Evolutionary conservation across 176 grass and related monocot species (phyloP), one percentile per base, ranked within the genome.

Genomic region (Typha latifolia): DNA sequence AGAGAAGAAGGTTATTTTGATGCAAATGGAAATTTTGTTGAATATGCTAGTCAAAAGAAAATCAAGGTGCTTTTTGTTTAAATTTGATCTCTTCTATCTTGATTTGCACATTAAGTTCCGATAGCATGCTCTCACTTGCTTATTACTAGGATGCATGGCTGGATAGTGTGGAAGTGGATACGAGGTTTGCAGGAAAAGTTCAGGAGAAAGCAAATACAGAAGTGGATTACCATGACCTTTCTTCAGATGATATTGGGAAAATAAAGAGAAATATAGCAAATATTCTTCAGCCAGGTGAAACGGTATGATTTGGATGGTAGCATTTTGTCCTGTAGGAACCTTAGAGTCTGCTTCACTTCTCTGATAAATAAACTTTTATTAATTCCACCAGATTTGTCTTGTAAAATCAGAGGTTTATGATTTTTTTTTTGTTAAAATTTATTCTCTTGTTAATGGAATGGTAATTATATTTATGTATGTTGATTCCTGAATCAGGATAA

Each of bases 1-100:
- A 97, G 89, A 49, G 87, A 97, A 63, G 94, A 97, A 81, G 91
- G 91, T 1, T 97, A 97, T 61, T 97, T 97, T 29, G 94, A 97
- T 79, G 85, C 78, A 5, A 86, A 75, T 49, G 91, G 91, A n/a
- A 96, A 96, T 62, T 96, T 81, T 79, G 87, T 91, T 57, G 91
- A 91, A 72, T 96, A 78, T 69, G 73, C 82, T 70, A 90, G 69
- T 75, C 73, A 82, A 69, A 84, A 90, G 66, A 72, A 97, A 71
- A 87, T 97, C 62, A 84, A 92, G 89, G 94, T 91, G 71, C 18
- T 71, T 72, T 32, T 47, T 19, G 5, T n/a, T 16, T 5, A 14
- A 12, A 4, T 3, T 26, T 12, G 43, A 21, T 8, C 13, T 61
- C 23, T 51, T 23, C 6, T 31, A 23, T 31, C 34, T 70, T 29